Base-by-base conservation (phyloP, 1,284 basidiomycete species). In the Leccinum subrobustum region DNA sequence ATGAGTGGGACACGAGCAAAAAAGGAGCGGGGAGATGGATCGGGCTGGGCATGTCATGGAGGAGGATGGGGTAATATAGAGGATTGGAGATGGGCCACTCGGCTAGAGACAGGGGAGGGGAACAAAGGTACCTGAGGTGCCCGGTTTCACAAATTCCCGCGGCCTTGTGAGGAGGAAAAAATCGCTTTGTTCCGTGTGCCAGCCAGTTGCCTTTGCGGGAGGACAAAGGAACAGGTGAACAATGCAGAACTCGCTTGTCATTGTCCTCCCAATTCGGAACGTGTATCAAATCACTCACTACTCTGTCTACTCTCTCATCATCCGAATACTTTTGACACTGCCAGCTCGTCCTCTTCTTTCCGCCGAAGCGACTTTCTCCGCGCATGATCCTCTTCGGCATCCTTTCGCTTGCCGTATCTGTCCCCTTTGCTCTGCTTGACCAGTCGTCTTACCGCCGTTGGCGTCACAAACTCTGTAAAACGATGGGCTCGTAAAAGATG, bases 291-390 rank as follows among this genome's bases (percentile, higher is more conserved):
- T 20, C 18, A 47, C 42, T 47, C 42, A 47, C 42, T 47, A 47
- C 42, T 6, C 42, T 47, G 42, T 47, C 42, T 47, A 47, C 18
- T 20, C 42, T 20, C 11, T 47, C 42, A 47, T 47, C 42, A 47
- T 64, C 89, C 85, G 76, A 98, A 98, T 35, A 98, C 92, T 76
- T 94, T 95, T 52, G 88, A 82, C 59, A 95, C 88, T 39, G 89
- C 90, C 68, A 98, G 77, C 64, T 88, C 88, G 76, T 95, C 89
- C 76, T 96, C 94, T 54, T 81, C 83, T 61, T 85, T 78, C 71
- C 80, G 83, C 63, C 89, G 83, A 63, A 79, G 76, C 63, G 88
- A 87, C 71, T 86, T 88, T 73, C 96, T 85, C 63, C 79, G 79
- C 56, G 79, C 77, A 60, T 83, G 80, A 63, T 93, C 90, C 64